A percentile compares a stretch with the other conserved stretches of the same genome.
These are phyloP conservation scores for Ogataea parapolymorpha DNA, from an alignment of 805 yeast species.

Conservation along the genomic window DNA sequence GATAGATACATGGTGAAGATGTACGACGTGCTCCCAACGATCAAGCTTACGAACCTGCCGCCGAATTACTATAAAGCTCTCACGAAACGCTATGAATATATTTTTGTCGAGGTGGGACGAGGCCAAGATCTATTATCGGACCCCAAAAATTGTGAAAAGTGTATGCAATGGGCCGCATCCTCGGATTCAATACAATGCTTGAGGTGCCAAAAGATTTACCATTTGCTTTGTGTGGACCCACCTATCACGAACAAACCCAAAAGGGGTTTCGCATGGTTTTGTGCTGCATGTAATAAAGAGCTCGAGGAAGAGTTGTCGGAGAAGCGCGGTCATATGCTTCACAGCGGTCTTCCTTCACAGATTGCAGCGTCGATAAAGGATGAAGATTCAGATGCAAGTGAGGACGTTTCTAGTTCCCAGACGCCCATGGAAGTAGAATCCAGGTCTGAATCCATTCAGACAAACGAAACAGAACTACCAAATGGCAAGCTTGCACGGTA, in stretches of 20 bases:
- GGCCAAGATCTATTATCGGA: conserved; percentile 59
- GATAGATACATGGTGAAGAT: conserved; percentile 82
- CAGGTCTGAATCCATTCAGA: conserved; percentile 5
- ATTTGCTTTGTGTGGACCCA: conserved; percentile 82
- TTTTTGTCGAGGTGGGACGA: conserved; percentile 69
- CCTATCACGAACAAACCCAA: conserved; percentile 78
- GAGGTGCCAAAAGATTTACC: conserved; percentile 68
- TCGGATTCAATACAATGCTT: conserved; percentile 76
- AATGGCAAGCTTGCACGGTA: conserved; percentile 42
- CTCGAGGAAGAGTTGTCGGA: conserved; percentile 43
- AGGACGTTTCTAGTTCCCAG: conserved; percentile 4
- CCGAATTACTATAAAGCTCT: conserved; percentile 58
- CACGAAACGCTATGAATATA: conserved; percentile 63
- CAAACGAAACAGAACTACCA: conserved; percentile 2
- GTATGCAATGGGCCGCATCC: conserved; percentile 82
- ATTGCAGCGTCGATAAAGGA: conserved; percentile 19
- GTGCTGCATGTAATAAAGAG: conserved; percentile 70
- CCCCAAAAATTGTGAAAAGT: conserved; percentile 67
- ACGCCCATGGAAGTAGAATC: conserved; percentile 5
- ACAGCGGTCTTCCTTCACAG: conserved; percentile 27
- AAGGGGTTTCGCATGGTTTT: conserved; percentile 87
- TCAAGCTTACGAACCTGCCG: conserved; percentile 54
- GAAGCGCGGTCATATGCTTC: conserved; percentile 35
- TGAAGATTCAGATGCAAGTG: conserved; percentile 3
- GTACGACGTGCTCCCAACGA: conserved; percentile 73